These are phyloP conservation scores for Emericellopsis terricola DNA, from an alignment of 495 filamentous ascomycete genomes.

Conservation along the genomic window DNA sequence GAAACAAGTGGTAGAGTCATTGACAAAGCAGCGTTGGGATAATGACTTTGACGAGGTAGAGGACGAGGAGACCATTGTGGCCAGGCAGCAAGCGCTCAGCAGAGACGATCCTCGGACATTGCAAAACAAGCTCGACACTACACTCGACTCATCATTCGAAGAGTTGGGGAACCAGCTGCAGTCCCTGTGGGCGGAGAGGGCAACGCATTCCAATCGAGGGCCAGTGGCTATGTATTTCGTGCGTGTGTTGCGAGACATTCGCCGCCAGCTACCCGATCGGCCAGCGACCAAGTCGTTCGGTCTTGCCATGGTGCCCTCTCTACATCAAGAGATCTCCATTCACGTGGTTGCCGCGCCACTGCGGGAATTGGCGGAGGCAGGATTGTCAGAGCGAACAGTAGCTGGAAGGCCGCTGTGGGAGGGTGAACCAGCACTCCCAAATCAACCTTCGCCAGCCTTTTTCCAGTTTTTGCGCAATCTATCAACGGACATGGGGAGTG, in stretches of 20 bases:
- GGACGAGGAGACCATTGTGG: slow-evolving; percentile 55
- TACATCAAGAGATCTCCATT: slow-evolving; percentile 37
- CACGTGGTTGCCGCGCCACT: slow-evolving; percentile 17
- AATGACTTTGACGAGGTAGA: slow-evolving; percentile 59
- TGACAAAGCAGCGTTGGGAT: slow-evolving; percentile 55
- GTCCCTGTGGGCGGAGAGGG: slow-evolving; percentile 23
- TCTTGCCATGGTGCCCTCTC: slow-evolving; percentile 28
- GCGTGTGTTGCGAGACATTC: slow-evolving; percentile 57
- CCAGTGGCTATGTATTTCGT: slow-evolving; percentile 52
- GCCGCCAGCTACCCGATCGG: slow-evolving; percentile 39
- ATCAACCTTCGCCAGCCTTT: slow-evolving; percentile 60
- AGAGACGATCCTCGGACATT: slow-evolving; percentile 54
- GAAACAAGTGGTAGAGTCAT: slow-evolving; percentile 39
- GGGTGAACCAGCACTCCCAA: slow-evolving; percentile 52
- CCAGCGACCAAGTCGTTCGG: slow-evolving; percentile 25
- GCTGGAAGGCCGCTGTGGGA: slow-evolving; percentile 54
- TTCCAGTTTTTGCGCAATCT: slow-evolving; percentile 60
- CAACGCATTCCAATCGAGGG: slow-evolving; percentile 24
- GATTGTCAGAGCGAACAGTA: slow-evolving; percentile 20
- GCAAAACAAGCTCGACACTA: slow-evolving; percentile 36
- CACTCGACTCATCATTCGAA: slow-evolving; percentile 38
- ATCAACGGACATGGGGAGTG: slow-evolving; percentile 42
- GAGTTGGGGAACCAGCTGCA: slow-evolving; percentile 38
- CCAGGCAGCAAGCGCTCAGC: slow-evolving; percentile 42
- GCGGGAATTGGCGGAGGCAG: slow-evolving; percentile 19